A percentile compares a stretch with the other conserved stretches of the same genome.
phyloP scores from a whole-genome alignment of 2,329 filamentous ascomycete species.

The Colletotrichum coccodes region DNA sequence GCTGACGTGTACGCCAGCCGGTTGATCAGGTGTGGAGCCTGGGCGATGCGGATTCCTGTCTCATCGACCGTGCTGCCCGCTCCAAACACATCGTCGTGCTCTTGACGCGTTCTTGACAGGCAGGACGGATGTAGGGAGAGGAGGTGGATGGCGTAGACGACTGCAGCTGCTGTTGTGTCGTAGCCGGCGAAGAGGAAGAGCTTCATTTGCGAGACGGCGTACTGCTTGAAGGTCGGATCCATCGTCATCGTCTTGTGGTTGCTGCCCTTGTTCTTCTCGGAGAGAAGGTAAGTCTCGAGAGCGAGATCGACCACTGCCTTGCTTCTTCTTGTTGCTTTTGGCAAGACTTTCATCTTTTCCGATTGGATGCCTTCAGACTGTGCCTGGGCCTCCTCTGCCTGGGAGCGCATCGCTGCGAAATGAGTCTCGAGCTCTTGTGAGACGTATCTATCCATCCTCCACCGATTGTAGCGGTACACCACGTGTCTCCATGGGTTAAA shows the following conservation, averaged over 20 bases:
- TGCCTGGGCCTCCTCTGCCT: background rate
- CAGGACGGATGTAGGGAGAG: conserved; percentile 37
- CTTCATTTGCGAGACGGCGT: conserved; percentile 41
- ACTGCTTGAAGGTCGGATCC: conserved; percentile 40
- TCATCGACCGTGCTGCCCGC: conserved; percentile 49
- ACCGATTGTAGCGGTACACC: conserved; percentile 1
- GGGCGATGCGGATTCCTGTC: conserved; percentile 49
- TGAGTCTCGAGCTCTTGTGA: background rate
- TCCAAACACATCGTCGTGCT: conserved; percentile 55
- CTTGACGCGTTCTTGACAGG: conserved; percentile 38
- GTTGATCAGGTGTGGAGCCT: conserved; percentile 57
- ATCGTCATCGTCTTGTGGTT: conserved; percentile 31
- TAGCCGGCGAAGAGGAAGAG: conserved; percentile 45
- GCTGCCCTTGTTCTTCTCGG: background rate
- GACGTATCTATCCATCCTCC: conserved; percentile 1
- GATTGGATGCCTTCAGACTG: background rate
- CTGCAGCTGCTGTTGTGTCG: conserved; percentile 42
- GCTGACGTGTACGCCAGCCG: conserved; percentile 61
- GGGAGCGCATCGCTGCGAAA: background rate
- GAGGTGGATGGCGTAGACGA: conserved; percentile 38
- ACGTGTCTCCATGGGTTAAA: background rate
- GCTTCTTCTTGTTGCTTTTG: background rate
- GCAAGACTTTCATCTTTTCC: background rate
- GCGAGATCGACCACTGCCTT: conserved; percentile 37
- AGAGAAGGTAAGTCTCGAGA: conserved; percentile 38